These are phyloP conservation scores for Solanum chiquidenum DNA, from an alignment of 257 asterid genomes.

Conservation along the genomic window DNA sequence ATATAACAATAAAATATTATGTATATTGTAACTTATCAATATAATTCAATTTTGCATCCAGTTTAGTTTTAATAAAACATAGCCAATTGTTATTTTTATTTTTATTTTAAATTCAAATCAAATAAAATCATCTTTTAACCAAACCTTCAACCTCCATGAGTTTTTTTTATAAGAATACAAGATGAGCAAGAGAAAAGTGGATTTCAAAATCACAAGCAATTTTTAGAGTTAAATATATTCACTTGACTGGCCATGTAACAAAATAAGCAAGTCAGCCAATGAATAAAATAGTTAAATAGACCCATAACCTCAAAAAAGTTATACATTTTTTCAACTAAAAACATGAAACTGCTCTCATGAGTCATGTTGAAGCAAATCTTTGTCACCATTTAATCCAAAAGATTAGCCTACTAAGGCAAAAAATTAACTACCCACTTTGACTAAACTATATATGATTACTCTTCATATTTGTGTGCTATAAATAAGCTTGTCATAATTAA, in stretches of 20 bases:
- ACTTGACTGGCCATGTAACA: neutral
- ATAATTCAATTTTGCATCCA: too few relatives aligned
- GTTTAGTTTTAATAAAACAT: too few relatives aligned
- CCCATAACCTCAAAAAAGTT: neutral
- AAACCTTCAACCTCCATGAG: neutral
- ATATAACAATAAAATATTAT: too few relatives aligned
- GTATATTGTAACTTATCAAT: too few relatives aligned
- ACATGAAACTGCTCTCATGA: neutral
- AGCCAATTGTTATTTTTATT: too few relatives aligned
- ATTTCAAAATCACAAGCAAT: neutral
- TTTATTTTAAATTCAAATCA: neutral
- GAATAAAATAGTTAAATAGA: neutral
- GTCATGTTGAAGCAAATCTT: neutral
- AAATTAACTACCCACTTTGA: neutral
- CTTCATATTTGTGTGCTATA: too few relatives aligned
- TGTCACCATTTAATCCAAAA: neutral
- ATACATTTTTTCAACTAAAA: neutral
- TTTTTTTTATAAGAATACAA: neutral
- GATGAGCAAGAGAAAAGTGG: neutral
- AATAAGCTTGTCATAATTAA: too few relatives aligned
- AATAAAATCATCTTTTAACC: neutral
- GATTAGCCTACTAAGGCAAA: neutral
- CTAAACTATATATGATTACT: neutral
- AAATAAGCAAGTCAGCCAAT: neutral
- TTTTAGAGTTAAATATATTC: neutral